Conservation (phyloP, 441 rosid species). For the Populus tomentosa region DNA sequence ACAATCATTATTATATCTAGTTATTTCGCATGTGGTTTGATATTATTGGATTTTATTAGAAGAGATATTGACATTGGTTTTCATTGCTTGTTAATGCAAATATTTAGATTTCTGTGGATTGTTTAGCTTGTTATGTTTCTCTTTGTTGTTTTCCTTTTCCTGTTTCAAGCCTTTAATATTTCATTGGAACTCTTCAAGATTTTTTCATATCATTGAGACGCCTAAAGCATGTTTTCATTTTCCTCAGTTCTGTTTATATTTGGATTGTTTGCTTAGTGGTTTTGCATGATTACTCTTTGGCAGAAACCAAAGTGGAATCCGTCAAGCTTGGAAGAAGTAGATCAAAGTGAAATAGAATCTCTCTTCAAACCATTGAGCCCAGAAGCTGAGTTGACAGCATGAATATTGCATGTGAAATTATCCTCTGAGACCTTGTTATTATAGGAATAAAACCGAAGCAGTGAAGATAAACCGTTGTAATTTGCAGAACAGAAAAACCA, state of each 20-base stretch:
- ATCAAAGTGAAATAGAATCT: slow-evolving; percentile 59
- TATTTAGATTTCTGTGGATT: background rate
- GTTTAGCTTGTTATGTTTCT: background rate
- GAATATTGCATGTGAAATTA: slow-evolving; percentile 10
- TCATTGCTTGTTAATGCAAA: background rate
- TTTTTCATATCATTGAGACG: background rate
- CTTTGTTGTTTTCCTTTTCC: background rate
- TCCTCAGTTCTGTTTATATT: background rate
- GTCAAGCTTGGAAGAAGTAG: slow-evolving; percentile 59
- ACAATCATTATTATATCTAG: too few species aligned
- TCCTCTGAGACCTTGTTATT: too few species aligned
- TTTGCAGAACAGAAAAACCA: too few species aligned
- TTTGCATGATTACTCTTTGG: slow-evolving; percentile 12
- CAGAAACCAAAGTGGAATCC: slow-evolving; percentile 96
- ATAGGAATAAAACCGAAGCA: too few species aligned
- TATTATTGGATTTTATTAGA: background rate
- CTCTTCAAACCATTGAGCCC: slow-evolving; percentile 55
- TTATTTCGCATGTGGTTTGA: background rate
- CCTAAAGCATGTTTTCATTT: background rate
- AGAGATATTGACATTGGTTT: background rate
- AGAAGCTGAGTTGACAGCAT: slow-evolving; percentile 53
- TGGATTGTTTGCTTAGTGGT: background rate
- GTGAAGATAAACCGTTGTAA: too few species aligned
- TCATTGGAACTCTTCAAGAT: too few species aligned
- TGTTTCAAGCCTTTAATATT: too few species aligned